Percentiles rank a stretch among this genome's conserved stretches.
Evolutionary conservation across 192 early-diverging fungal species (phyloP).

Genomic region (Martensiomyces pterosporus): DNA sequence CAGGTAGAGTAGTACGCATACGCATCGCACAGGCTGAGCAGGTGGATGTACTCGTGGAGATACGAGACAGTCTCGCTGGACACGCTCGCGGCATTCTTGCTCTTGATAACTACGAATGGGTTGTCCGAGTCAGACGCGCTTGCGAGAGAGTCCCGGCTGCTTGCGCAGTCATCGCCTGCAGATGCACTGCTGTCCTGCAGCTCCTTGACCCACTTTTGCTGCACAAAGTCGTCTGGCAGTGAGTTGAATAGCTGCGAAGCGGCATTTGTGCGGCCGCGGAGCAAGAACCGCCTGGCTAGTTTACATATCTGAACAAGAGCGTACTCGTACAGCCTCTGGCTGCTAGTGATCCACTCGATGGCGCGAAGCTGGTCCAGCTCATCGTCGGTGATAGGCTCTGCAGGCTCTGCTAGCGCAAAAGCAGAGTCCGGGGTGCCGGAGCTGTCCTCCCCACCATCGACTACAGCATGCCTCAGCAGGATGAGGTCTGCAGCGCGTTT

Average conservation of each 20-base stretch:
- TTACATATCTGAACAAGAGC: slow-evolving; percentile 45
- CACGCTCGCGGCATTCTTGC: background rate
- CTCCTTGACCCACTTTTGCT: slow-evolving; percentile 35
- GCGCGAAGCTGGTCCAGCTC: slow-evolving; percentile 50
- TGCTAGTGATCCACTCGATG: slow-evolving; percentile 58
- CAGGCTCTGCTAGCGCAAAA: slow-evolving; percentile 32
- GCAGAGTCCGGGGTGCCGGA: background rate
- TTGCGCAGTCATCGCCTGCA: too few species aligned
- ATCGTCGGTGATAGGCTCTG: slow-evolving; percentile 13
- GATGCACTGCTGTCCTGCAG: background rate
- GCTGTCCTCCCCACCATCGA: background rate
- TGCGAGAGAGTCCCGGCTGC: too few species aligned
- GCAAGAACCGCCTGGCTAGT: slow-evolving; percentile 55
- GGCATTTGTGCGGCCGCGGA: slow-evolving; percentile 49
- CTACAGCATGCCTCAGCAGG: slow-evolving; percentile 4
- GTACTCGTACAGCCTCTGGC: slow-evolving; percentile 40
- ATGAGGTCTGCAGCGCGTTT: slow-evolving; percentile 39
- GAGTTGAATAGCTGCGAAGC: slow-evolving; percentile 45
- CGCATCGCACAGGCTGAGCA: slow-evolving; percentile 46
- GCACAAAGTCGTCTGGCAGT: slow-evolving; percentile 47
- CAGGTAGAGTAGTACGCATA: slow-evolving; percentile 36
- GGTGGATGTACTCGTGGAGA: slow-evolving; percentile 48
- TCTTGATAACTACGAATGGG: too few species aligned
- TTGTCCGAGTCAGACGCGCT: too few species aligned
- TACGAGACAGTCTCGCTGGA: slow-evolving; percentile 7